A percentile compares a stretch with the other conserved stretches of the same genome.
These are phyloP conservation scores for Trichoderma pleuroti DNA, from an alignment of 2,329 filamentous ascomycete species.

Conservation along the genomic window DNA sequence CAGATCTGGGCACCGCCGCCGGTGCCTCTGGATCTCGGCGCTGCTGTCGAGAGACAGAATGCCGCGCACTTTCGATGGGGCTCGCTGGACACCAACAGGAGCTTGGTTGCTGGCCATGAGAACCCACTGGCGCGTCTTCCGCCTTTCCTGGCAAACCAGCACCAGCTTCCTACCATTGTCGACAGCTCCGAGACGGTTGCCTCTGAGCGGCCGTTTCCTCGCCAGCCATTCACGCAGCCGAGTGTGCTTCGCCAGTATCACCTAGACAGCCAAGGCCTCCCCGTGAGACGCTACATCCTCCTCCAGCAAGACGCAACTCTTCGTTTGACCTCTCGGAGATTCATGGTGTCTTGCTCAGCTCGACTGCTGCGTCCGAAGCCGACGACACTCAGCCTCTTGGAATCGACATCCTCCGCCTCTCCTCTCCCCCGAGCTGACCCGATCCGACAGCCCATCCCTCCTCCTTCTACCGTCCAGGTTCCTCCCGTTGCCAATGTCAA, in stretches of 20 bases:
- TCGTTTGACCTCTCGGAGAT: background rate
- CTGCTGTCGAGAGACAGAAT: background rate
- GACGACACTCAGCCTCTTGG: conserved; percentile 4
- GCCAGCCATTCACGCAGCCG: background rate
- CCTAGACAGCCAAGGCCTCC: background rate
- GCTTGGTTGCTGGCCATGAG: background rate
- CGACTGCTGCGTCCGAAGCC: background rate
- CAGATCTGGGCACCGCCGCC: background rate
- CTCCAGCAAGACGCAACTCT: background rate
- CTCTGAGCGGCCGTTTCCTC: background rate
- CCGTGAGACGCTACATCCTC: background rate
- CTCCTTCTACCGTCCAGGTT: background rate
- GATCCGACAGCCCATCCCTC: background rate
- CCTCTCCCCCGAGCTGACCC: background rate
- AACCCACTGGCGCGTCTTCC: background rate
- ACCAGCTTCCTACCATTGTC: background rate
- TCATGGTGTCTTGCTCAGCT: background rate
- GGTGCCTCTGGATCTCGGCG: background rate
- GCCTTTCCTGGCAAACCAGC: background rate
- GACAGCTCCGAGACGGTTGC: background rate
- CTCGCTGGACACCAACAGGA: background rate
- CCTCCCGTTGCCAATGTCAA: background rate
- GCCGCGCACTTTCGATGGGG: conserved; percentile 1
- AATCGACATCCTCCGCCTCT: conserved; percentile 8
- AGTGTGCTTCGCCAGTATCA: background rate